phyloP scores from a whole-genome alignment of 176 grass and related monocot species.

The Oryza punctata region DNA sequence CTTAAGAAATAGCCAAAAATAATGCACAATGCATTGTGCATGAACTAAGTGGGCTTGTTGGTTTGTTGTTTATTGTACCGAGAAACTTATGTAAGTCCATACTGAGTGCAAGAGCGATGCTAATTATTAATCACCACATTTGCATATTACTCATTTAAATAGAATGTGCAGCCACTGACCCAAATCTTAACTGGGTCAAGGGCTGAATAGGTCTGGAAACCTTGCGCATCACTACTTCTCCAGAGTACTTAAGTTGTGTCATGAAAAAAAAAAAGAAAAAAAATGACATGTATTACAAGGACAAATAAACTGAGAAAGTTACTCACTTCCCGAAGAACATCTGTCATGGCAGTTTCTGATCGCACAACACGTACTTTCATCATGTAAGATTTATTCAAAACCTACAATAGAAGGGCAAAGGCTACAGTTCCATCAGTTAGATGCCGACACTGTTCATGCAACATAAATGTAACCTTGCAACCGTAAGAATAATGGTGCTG shows the following conservation, averaged over 20 bases:
- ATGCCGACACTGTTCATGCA: constrained; percentile 1
- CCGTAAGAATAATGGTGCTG: background rate
- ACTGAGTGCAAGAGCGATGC: background rate
- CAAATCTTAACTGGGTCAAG: background rate
- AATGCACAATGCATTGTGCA: background rate
- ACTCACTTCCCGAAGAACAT: constrained; percentile 88
- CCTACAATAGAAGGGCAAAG: constrained; percentile 40
- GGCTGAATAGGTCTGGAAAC: background rate
- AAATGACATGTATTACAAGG: background rate
- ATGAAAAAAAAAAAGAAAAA: constrained; percentile 15
- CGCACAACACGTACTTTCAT: constrained; percentile 68
- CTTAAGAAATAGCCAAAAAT: background rate
- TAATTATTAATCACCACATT: background rate
- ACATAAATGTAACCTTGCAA: background rate
- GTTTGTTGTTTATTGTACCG: background rate
- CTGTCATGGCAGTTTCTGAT: constrained; percentile 90
- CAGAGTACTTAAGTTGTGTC: constrained; percentile 9
- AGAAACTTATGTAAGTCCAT: background rate
- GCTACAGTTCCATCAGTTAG: constrained; percentile 32
- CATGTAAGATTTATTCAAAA: constrained; percentile 79
- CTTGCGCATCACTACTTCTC: background rate
- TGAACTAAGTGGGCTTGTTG: background rate
- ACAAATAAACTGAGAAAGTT: constrained; percentile 23
- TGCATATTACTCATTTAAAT: background rate
- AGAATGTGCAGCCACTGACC: background rate